A percentile compares a stretch with the other conserved stretches of the same genome.
Evolutionary conservation across 2,329 filamentous ascomycete species (phyloP).

Genomic region (Botrytis cinerea): DNA sequence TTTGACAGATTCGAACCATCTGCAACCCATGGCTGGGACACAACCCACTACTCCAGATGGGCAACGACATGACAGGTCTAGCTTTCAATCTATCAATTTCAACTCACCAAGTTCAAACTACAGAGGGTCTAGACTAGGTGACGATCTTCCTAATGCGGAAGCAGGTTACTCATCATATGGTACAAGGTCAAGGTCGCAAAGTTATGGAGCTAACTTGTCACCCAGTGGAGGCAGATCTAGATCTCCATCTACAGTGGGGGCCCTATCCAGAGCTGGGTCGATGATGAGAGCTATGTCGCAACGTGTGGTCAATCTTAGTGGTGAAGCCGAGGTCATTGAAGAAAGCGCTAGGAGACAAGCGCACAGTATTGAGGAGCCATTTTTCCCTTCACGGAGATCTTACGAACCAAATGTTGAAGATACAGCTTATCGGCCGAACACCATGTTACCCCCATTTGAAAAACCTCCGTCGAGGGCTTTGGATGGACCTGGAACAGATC

Average conservation of each 20-base stretch:
- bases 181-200: constrained; percentile 52
- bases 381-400: constrained; percentile 33
- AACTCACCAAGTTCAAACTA: constrained; percentile 43
- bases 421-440: constrained; percentile 31
- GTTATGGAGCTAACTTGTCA: constrained; percentile 58
- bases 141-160: constrained; percentile 63
- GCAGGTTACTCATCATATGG: constrained; percentile 46
- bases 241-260: constrained; percentile 65
- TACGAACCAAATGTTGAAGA: constrained; percentile 42
- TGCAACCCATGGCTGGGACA: constrained; percentile 58
- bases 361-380: constrained; percentile 17
- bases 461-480: constrained; percentile 29
- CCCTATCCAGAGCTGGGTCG: constrained; percentile 69
- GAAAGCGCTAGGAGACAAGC: constrained; percentile 49
- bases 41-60: constrained; percentile 42
- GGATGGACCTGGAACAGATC: constrained; percentile 20
- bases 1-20: constrained; percentile 56
- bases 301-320: constrained; percentile 95
- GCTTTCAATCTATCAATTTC: constrained; percentile 57
- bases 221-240: constrained; percentile 52
- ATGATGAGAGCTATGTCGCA: constrained; percentile 89
- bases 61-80: constrained; percentile 51
- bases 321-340: constrained; percentile 82
- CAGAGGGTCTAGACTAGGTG: constrained; percentile 55
- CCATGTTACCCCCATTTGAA: constrained; percentile 38